Base-by-base conservation (phyloP, 2,329 filamentous ascomycete species). In the Penicillium sp. region DNA sequence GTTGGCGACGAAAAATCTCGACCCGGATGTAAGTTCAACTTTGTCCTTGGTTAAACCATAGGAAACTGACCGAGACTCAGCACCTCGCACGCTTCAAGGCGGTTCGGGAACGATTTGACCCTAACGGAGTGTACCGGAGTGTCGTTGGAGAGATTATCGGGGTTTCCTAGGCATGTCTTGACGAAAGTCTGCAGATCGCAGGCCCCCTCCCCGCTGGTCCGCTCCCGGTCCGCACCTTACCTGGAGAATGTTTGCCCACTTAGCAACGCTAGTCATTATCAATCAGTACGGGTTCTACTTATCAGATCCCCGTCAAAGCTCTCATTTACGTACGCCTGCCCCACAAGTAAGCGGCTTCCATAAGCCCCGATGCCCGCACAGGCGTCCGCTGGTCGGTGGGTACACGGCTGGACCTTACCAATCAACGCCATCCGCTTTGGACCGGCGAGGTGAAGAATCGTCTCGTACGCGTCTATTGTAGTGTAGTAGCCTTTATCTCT, bases 21-120 rank as follows among this genome's bases (percentile, higher is more conserved):
- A 64, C 52, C 58, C 58, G 2, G 49, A 64, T 23, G 62, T 64
- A 31, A 56, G 58, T 61, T 38, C 6, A 11, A 17, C 6, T 2
- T 1, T 41, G 9, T 13, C 8, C 4, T 13, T 30, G 6, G 13
- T 23, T 30, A 7, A 9, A 3, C 11, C 1, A 41, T 17, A 15
- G 21, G 19, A 15, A 54, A 26, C 31, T 45, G 31, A 54, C 7
- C 6, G 3, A 5, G 7, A 7, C 21, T 3, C 31, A 64, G 62
- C 62, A 64, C 31, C 35, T 64, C 46, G 62, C 58, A 11, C 62
- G 62, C 11, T 64, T 64, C 50, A 64, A 64, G 35, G 58, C 62
- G 1, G 54, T 64, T 7, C 48, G 62, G 21, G 49, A 64, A 51
- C 31, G 56, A 31, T 64, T 58, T 17, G 62, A 64, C 30, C 62